Conservation (phyloP, 129 eudicot species). For the Flaveria trinervia region DNA sequence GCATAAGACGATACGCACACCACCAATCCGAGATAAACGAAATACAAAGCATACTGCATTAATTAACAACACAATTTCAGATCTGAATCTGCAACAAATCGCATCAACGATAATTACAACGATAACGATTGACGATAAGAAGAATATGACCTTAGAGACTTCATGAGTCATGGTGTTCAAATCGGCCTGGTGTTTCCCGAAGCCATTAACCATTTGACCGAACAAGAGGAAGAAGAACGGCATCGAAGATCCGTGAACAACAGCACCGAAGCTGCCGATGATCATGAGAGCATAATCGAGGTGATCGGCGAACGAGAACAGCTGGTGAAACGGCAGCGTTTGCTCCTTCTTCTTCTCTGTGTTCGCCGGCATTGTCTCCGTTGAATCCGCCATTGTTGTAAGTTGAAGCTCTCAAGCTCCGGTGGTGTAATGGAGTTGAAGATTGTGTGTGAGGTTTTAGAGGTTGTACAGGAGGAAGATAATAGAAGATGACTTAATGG, state of each 20-base stretch:
- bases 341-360: constrained; percentile 90
- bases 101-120: neutral
- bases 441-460: neutral
- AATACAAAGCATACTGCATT: constrained; percentile 96
- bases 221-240: constrained; percentile 90
- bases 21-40: constrained; percentile 89
- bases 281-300: constrained; percentile 65
- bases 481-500: neutral
- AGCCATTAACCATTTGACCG: constrained; percentile 94
- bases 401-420: no score
- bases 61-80: constrained; percentile 15
- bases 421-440: neutral
- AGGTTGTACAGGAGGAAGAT: no score
- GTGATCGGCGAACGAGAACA: constrained; percentile 81
- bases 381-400: constrained; percentile 54
- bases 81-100: constrained; percentile 21
- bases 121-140: no score
- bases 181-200: constrained; percentile 86
- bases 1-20: constrained; percentile 94
- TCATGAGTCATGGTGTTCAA: constrained; percentile 77
- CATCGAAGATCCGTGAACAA: constrained; percentile 95
- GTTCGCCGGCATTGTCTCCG: constrained; percentile 64
- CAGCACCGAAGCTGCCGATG: constrained; percentile 78
- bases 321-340: constrained; percentile 73
- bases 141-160: constrained; percentile 68